Percentiles rank a stretch among this genome's conserved stretches.
These are phyloP conservation scores for Pseudopyricularia cyperi DNA, from an alignment of 2,329 filamentous ascomycete species.

Conservation along the genomic window DNA sequence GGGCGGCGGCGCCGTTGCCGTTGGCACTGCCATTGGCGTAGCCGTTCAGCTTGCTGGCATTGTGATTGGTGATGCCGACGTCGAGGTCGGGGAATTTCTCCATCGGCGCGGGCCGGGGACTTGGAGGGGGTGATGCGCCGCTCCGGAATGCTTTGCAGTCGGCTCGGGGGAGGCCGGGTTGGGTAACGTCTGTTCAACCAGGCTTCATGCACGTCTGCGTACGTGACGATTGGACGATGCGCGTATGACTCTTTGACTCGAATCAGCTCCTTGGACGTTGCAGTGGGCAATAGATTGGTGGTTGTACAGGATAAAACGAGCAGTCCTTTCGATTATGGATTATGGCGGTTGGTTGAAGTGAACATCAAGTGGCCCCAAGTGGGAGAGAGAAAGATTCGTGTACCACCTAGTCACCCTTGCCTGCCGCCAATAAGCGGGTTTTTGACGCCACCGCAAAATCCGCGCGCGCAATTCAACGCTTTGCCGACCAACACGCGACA, in stretches of 20 bases:
- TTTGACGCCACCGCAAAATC: too few species aligned
- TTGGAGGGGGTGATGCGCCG: neutral
- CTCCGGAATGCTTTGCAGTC: neutral
- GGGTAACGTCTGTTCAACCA: neutral
- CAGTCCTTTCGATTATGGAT: too few species aligned
- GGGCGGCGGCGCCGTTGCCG: slow-evolving; percentile 8
- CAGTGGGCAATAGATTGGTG: neutral
- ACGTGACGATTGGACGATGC: neutral
- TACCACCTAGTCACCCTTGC: too few species aligned
- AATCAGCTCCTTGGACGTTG: neutral
- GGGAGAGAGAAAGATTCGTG: too few species aligned
- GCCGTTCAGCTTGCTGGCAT: slow-evolving; percentile 13
- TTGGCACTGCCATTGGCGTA: slow-evolving; percentile 11
- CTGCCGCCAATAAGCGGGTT: too few species aligned
- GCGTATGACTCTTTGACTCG: neutral
- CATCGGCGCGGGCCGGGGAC: slow-evolving; percentile 17
- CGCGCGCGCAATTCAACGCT: too few species aligned
- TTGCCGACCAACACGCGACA: too few species aligned
- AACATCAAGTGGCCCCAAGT: too few species aligned
- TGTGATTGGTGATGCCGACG: slow-evolving; percentile 8
- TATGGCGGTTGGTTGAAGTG: too few species aligned
- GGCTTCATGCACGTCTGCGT: neutral
- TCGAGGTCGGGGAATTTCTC: slow-evolving; percentile 49
- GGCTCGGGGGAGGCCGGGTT: neutral
- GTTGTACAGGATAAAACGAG: too few species aligned